These are phyloP conservation scores for Lichtheimia hyalospora DNA, from an alignment of 371 early-diverging fungal species.

Conservation along the genomic window DNA sequence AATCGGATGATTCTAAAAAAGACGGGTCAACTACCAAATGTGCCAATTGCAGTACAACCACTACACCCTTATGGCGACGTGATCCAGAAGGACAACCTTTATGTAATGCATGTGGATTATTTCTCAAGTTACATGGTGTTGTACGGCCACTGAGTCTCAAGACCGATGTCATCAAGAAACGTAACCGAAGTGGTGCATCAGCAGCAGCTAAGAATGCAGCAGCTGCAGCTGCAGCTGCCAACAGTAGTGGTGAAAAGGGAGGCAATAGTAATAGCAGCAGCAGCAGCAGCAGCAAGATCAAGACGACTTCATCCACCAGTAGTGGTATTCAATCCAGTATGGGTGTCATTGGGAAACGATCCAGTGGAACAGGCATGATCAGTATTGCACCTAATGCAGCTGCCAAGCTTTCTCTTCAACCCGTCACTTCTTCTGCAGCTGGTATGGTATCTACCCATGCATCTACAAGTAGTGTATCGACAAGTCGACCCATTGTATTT, in stretches of 20 bases:
- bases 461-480: background rate
- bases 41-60: slow-evolving; percentile 85
- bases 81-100: slow-evolving; percentile 67
- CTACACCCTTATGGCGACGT: slow-evolving; percentile 95
- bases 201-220: background rate
- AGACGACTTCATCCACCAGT: background rate
- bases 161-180: slow-evolving; percentile 81
- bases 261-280: background rate
- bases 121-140: slow-evolving; percentile 81
- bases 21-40: slow-evolving; percentile 54
- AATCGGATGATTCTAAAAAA: slow-evolving; percentile 29
- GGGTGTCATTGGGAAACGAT: slow-evolving; percentile 26
- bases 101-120: slow-evolving; percentile 65
- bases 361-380: slow-evolving; percentile 21
- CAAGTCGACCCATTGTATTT: slow-evolving; percentile 29
- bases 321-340: slow-evolving; percentile 9
- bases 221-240: background rate
- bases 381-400: slow-evolving; percentile 18
- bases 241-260: background rate
- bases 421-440: background rate
- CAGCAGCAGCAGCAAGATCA: slow-evolving; percentile 5
- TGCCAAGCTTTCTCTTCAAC: slow-evolving; percentile 5
- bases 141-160: slow-evolving; percentile 80
- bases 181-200: slow-evolving; percentile 54
- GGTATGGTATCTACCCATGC: too few species aligned